Percentiles rank a stretch among this genome's conserved stretches.
Evolutionary conservation across 2,329 filamentous ascomycete genomes (phyloP).

Genomic region (Colletotrichum australisinense): DNA sequence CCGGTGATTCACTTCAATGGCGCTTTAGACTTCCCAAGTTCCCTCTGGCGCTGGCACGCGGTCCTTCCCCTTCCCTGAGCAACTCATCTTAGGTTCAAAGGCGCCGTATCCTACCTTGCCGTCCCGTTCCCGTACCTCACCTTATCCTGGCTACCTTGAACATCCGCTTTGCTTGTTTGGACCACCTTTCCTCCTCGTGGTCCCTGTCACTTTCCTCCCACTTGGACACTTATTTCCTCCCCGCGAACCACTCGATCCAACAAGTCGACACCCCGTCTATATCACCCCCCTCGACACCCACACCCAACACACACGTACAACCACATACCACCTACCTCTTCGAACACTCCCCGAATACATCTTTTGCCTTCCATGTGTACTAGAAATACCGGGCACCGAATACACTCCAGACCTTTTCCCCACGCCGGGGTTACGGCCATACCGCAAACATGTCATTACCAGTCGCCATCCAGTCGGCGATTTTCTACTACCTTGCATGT

Average conservation of each 20-base stretch:
- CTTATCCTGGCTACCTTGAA: constrained; percentile 5
- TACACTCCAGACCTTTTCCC: constrained; percentile 15
- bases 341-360: background rate
- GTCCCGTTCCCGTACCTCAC: background rate
- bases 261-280: constrained; percentile 15
- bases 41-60: constrained; percentile 28
- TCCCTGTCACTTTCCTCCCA: constrained; percentile 15
- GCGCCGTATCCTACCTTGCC: background rate
- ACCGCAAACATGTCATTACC: constrained; percentile 56
- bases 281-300: constrained; percentile 12
- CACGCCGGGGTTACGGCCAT: constrained; percentile 28
- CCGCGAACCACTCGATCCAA: constrained; percentile 14
- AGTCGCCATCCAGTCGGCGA: constrained; percentile 76
- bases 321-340: background rate
- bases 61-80: constrained; percentile 11
- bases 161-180: constrained; percentile 3
- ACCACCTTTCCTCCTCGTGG: background rate
- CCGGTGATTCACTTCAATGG: constrained; percentile 35
- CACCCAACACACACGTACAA: constrained; percentile 36
- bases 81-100: constrained; percentile 1
- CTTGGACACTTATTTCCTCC: background rate
- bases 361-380: constrained; percentile 26
- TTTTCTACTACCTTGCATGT: constrained; percentile 83
- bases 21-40: constrained; percentile 26
- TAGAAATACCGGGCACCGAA: constrained; percentile 12